Base-by-base conservation (phyloP, 768 basidiomycete species). In the Suillus placidus region DNA sequence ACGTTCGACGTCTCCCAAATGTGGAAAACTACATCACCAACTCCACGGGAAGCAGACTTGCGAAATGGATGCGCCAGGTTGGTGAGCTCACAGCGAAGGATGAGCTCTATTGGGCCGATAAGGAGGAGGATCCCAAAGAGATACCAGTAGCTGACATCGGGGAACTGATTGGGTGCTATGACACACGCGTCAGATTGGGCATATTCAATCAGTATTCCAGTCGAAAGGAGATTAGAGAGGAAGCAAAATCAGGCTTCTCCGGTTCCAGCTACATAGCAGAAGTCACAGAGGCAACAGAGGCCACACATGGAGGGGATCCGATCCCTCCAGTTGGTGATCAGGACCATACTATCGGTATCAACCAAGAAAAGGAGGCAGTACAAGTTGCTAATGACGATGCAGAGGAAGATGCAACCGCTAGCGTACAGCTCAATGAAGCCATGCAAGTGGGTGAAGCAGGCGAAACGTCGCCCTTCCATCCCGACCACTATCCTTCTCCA, bases 401-500 rank as follows among this genome's bases (percentile, higher is more conserved):
- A 23, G 32, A 60, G 13, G 12, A 4, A 62, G 20, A 30, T 35
- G n/a, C 18, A 32, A n/a, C 52, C 3, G 10, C 38, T 10, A 20
- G 20, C 32, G 54, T 35, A 20, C 54, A 55, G 54, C 18, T 30
- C 26, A 40, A 42, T 12, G 38, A 60, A 12, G 26, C 18, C 18
- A 60, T 42, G 38, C 38, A 18, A 42, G 16, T 13, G 10, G 38
- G 10, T 20, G 26, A 60, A 42, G 3, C 12, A 35, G 38, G 26
- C 16, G 18, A 60, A 20, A 60, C 18, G 6, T 42, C 14, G 10
- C 66, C 71, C 4, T 83, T 81, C 65, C 68, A 78, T 63, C 69
- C 71, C 0, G 69, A 70, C 9, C 73, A 77, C 47, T 82, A 84
- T 60, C 80, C 82, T 8, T 63, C 71, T 18, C 79, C 78, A 20